Evolutionary conservation across 345 rosid species (phyloP).

Genomic region (Eucalyptus marginata): DNA sequence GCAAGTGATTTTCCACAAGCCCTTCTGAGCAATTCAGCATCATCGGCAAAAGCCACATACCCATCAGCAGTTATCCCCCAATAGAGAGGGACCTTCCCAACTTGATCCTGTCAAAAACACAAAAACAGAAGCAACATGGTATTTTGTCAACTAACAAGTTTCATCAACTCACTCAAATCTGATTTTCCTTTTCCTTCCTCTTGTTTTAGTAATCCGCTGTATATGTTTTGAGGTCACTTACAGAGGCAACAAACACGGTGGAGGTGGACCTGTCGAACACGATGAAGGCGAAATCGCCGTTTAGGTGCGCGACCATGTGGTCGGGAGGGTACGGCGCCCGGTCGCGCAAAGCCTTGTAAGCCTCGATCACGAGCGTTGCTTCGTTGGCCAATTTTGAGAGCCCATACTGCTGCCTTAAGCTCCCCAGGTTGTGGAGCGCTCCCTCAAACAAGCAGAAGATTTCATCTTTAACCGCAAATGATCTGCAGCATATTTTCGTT

Average conservation of each 20-base stretch:
- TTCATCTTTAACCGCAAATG: slow-evolving; percentile 88
- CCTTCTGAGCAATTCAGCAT: slow-evolving; percentile 71
- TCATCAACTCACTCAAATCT: neutral
- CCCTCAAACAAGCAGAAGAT: slow-evolving; percentile 79
- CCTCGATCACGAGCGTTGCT: slow-evolving; percentile 76
- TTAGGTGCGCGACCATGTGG: slow-evolving; percentile 86
- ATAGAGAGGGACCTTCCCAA: slow-evolving; percentile 75
- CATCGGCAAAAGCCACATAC: slow-evolving; percentile 77
- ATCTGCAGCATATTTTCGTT: slow-evolving; percentile 19
- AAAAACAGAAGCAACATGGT: neutral
- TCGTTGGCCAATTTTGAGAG: slow-evolving; percentile 71
- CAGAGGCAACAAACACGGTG: slow-evolving; percentile 62
- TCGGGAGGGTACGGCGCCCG: slow-evolving; percentile 84
- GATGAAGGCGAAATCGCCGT: slow-evolving; percentile 75
- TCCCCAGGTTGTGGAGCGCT: slow-evolving; percentile 78
- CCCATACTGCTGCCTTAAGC: slow-evolving; percentile 86
- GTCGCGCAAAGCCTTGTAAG: slow-evolving; percentile 93
- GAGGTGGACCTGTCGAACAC: slow-evolving; percentile 80
- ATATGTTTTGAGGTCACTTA: neutral
- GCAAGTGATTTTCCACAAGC: slow-evolving; percentile 98
- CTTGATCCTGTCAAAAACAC: slow-evolving; percentile 49
- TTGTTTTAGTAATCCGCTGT: neutral
- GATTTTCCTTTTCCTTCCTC: neutral
- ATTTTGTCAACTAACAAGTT: neutral
- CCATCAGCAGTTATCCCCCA: slow-evolving; percentile 99